Conservation (phyloP, 2,329 filamentous ascomycete genomes). For the Diaporthe australafricana region DNA sequence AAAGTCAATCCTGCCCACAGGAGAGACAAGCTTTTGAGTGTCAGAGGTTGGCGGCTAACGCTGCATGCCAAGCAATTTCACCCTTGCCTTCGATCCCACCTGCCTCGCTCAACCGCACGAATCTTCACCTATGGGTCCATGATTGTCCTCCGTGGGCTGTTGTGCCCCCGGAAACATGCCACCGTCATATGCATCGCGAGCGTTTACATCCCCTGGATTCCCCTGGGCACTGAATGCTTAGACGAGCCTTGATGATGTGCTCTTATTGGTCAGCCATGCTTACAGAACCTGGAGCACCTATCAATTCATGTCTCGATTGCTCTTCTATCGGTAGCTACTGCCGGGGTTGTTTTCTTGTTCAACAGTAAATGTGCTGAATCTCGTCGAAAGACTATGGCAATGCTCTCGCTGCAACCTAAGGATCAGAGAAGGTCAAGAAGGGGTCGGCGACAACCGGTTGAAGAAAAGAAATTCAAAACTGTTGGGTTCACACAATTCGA, state of each 20-base stretch:
- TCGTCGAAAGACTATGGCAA: neutral
- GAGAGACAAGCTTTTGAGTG: conserved; percentile 15
- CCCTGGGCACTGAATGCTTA: neutral
- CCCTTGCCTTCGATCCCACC: neutral
- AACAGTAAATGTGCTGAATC: neutral
- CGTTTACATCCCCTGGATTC: neutral
- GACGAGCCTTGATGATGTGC: neutral
- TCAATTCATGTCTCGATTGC: neutral
- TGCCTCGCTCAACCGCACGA: neutral
- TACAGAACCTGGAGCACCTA: neutral
- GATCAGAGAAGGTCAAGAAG: too few species aligned
- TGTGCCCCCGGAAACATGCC: neutral
- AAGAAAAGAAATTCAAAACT: neutral
- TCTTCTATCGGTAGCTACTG: too few species aligned
- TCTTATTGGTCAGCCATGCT: neutral
- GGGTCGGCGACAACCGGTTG: too few species aligned
- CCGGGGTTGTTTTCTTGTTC: neutral
- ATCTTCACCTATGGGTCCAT: conserved; percentile 8
- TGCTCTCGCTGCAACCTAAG: too few species aligned
- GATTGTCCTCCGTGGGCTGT: conserved; percentile 1
- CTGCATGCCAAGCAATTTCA: neutral
- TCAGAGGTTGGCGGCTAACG: conserved; percentile 5
- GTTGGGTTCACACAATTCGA: neutral
- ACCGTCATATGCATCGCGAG: conserved; percentile 1
- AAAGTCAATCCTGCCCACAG: neutral